Base-by-base conservation (phyloP, 2,329 filamentous ascomycete genomes). In the Tolypocladium amazonense region DNA sequence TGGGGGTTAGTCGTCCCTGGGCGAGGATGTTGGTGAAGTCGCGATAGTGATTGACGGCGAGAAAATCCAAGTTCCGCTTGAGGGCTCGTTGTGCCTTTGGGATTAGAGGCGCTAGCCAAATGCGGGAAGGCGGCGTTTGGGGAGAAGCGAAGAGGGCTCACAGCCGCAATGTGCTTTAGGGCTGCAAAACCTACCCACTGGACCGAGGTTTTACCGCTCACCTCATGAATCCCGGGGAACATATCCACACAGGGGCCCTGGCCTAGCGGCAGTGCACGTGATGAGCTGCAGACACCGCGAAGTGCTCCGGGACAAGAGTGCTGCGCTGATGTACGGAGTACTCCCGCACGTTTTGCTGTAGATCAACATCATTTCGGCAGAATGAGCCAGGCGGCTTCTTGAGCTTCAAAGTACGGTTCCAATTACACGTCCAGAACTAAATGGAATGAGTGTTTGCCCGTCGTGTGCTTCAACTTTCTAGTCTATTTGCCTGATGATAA, bases 1-100 rank as follows among this genome's bases (percentile, higher is more conserved):
- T 74, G 72, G 70, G 47, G 73, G 73, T 75, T 76, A 75, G 74
- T 76, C 68, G 71, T 71, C 70, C 71, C 71, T 70, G 65, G 69
- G 65, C 66, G 65, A 70, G 65, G 65, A 58, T 63, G 54, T 69
- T 68, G 72, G 70, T 73, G 70, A 67, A 68, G 72, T 76, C 73
- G 74, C 74, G 72, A 75, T 72, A 71, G 66, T 71, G 67, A 65
- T 68, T 69, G 70, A 67, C 66, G 64, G 68, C 70, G 69, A 74
- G 65, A 76, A 76, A 76, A 73, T 73, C 71, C 70, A 71, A 72
- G 70, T 71, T 65, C 70, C 69, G 68, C 71, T 68, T 64, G 69
- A 70, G 68, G 68, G 69, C 68, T 73, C 65, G 71, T 74, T 75
- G 73, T 75, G 73, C 72, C 72, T 74, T 71, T 71, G 69, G 65